phyloP scores from a whole-genome alignment of 805 yeast genomes.

The Metschnikowia koreensis region DNA sequence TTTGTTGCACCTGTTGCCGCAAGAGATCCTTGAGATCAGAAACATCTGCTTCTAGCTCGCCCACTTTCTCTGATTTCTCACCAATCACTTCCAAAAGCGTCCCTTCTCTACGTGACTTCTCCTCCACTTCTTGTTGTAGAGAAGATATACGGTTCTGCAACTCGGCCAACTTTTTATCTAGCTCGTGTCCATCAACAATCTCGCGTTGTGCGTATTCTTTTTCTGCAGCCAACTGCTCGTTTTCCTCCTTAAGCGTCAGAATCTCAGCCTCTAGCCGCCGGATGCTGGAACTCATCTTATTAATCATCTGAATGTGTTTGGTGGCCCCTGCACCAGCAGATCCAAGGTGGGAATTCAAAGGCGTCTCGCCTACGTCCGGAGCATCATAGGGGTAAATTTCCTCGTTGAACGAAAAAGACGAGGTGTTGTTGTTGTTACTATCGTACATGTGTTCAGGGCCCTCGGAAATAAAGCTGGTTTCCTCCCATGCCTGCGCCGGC shows the following conservation, averaged over 20 bases:
- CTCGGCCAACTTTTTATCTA: constrained; percentile 26
- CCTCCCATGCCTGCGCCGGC: constrained; percentile 11
- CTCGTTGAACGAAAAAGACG: constrained; percentile 43
- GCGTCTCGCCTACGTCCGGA: constrained; percentile 10
- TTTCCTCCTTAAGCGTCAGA: constrained; percentile 60
- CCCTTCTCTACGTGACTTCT: constrained; percentile 40
- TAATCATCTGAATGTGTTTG: constrained; percentile 57
- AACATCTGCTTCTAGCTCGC: constrained; percentile 85
- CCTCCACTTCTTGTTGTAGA: constrained; percentile 32
- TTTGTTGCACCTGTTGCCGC: constrained; percentile 80
- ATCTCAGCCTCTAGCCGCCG: constrained; percentile 80
- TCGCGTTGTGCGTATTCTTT: constrained; percentile 70
- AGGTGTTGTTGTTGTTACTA: constrained; percentile 3
- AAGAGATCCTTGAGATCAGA: constrained; percentile 83
- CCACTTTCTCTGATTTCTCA: constrained; percentile 82
- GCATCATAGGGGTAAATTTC: constrained; percentile 17
- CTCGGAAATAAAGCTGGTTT: constrained; percentile 17
- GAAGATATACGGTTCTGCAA: constrained; percentile 30
- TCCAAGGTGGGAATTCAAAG: constrained; percentile 4
- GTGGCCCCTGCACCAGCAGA: constrained; percentile 18
- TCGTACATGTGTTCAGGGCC: constrained; percentile 5
- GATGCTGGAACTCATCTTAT: constrained; percentile 72
- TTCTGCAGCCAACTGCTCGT: constrained; percentile 49
- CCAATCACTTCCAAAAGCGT: constrained; percentile 72
- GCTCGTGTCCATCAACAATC: constrained; percentile 44